Evolutionary conservation across 257 asterid genomes (phyloP), one percentile per base, ranked within the genome.

Genomic region (Capsicum chinense): DNA sequence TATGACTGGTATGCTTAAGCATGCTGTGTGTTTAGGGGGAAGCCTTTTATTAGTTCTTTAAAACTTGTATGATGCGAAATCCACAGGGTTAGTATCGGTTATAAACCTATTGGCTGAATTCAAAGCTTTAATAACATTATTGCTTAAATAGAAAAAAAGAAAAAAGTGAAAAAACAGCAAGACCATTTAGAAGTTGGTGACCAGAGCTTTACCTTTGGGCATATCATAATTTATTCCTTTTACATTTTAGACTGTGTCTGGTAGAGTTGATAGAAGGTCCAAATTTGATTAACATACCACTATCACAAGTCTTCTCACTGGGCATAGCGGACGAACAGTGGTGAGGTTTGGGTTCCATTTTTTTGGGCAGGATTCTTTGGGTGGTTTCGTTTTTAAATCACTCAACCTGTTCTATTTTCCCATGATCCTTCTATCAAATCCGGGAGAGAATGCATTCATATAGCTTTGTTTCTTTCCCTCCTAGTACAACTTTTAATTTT

Each of bases 181-280:
- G 47, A 52, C 81, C 48, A 52, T 50, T 76, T 76, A 52, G 63
- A 76, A 76, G 81, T 21, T 52, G 48, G 81, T 26, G 81, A 52
- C 3, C 35, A 26, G 81, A 3, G 26, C 48, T 21, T 14, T 76
- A 8, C 48, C 0, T 54, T 52, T 52, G 48, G 26, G 64, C 17
- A 50, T 74, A 71, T 74, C 37, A 48, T 74, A 26, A 3, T 50
- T 74, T 74, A 74, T 50, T 19, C 44, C 59, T 19, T 73, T 54
- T 76, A 74, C 44, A 74, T 26, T 76, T 26, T 26, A 26, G 14
- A 50, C 47, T 13, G 12, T 13, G 81, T 76, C 21, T 52, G 47
- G 44, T 26, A 76, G 58, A 52, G 26, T 52, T 12, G 8, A 6
- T 62, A 7, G 64, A 76, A 26, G 47, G 48, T 26, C 26, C 21